A percentile compares a stretch with the other conserved stretches of the same genome.
phyloP scores from a whole-genome alignment of 192 early-diverging fungal genomes.

The Coemansia sp. region DNA sequence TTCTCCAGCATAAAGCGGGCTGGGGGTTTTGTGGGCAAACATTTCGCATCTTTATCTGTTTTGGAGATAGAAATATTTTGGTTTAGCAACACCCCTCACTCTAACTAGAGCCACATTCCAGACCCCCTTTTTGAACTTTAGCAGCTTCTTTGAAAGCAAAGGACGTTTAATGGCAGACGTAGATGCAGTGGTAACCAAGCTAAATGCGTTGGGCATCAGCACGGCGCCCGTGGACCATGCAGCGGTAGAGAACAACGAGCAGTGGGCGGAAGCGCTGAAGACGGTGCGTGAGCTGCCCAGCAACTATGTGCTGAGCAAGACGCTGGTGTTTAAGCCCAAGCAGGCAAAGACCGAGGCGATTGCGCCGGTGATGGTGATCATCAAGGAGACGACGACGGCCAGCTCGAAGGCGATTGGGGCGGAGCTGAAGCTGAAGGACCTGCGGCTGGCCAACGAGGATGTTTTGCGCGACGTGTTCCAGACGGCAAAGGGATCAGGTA shows the following conservation, averaged over 20 bases:
- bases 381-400: slow-evolving; percentile 56
- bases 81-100: too few species aligned
- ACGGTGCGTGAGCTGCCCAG: slow-evolving; percentile 24
- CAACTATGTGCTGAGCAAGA: slow-evolving; percentile 60
- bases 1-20: too few species aligned
- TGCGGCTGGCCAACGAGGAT: slow-evolving; percentile 70
- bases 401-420: slow-evolving; percentile 54
- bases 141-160: slow-evolving; percentile 1
- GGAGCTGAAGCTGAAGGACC: slow-evolving; percentile 65
- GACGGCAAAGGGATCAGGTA: slow-evolving; percentile 62
- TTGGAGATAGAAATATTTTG: too few species aligned
- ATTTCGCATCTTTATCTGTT: too few species aligned
- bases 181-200: slow-evolving; percentile 36
- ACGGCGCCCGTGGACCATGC: slow-evolving; percentile 55
- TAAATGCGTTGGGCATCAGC: slow-evolving; percentile 35
- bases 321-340: slow-evolving; percentile 80
- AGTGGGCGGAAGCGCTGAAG: slow-evolving; percentile 56
- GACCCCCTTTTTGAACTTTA: not conserved
- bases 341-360: slow-evolving; percentile 60
- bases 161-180: slow-evolving; percentile 30
- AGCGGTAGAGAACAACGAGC: slow-evolving; percentile 56
- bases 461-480: slow-evolving; percentile 58
- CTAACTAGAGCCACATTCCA: too few species aligned
- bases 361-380: slow-evolving; percentile 64
- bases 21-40: too few species aligned